Conservation (phyloP, 306 rosid species). For the Quercus bicolor region DNA sequence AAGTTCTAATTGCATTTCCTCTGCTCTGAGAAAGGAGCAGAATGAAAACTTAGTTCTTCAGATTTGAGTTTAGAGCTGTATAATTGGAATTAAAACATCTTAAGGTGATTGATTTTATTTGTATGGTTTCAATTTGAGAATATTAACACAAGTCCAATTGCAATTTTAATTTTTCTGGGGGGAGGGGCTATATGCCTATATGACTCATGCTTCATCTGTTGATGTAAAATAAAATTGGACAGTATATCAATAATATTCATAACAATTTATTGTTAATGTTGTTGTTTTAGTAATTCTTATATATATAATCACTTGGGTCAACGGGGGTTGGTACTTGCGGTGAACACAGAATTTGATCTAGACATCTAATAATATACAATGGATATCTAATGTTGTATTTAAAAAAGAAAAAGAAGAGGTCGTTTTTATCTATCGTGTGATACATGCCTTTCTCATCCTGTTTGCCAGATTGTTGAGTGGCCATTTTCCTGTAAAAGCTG, state of each 20-base stretch:
- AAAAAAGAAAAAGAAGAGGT: not conserved
- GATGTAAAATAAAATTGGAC: not conserved
- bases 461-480: not conserved
- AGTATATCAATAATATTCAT: not conserved
- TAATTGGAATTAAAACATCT: not conserved
- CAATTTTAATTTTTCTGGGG: not conserved
- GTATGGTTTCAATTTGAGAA: not conserved
- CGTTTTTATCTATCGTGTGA: not conserved
- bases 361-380: not conserved
- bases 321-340: not conserved
- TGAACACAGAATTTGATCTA: not conserved
- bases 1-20: no score
- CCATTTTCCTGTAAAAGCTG: not conserved
- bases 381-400: not conserved
- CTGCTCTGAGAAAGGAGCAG: no score
- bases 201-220: conserved; percentile 6
- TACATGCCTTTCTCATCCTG: not conserved
- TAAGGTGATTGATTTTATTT: not conserved
- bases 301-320: not conserved
- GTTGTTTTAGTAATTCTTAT: no score
- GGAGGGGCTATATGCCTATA: not conserved
- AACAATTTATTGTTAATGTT: not conserved
- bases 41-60: no score
- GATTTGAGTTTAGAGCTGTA: no score
- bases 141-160: not conserved